Base-by-base conservation (phyloP, 331 rosid species). In the Quercus tomentella region DNA sequence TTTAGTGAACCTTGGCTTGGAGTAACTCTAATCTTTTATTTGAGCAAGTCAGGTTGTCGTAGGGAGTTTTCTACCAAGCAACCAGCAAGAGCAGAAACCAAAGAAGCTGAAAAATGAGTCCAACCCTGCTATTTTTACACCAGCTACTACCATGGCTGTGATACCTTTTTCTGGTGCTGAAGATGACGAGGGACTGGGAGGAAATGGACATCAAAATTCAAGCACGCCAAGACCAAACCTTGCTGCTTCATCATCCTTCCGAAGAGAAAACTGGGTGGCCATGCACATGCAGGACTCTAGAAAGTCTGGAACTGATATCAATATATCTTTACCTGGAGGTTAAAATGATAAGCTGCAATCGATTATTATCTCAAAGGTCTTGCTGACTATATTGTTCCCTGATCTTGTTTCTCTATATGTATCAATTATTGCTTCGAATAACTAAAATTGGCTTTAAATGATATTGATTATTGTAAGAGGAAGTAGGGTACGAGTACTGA, bases 21-120 rank as follows among this genome's bases (percentile, higher is more conserved):
- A 31, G 4, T 62, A 72, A 58, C 80, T 80, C 65, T 49, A 26
- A 15, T 69, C 20, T 49, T 4, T 78, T 17, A 66, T 49, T 56
- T 33, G 72, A 73, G 15, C 30, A n/a, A 76, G 7, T 78, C 82
- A 93, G 93, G 92, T 93, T 79, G 94, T 93, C 76, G 91, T 93
- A 20, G 98, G 95, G 73, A 91, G 97, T 85, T 93, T 90, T 75
- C 81, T 87, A 67, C 94, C 97, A 35, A 83, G 84, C 83, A 87
- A 80, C 74, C 89, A 88, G 62, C 91, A 78, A 33, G 93, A 93
- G 25, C 90, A 65, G 30, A 93, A 89, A 72, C 76, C 84, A 21
- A 91, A 86, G 88, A 93, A 93, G 83, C 76, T 77, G 1, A 89
- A 87, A 66, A 63, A 89, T 18, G 89, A 85, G 63, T 72, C 66